A percentile compares a stretch with the other conserved stretches of the same genome.
Evolutionary conservation across 164 flowering plant species (phyloP).

Genomic region (Chloranthus sessilifolius): DNA sequence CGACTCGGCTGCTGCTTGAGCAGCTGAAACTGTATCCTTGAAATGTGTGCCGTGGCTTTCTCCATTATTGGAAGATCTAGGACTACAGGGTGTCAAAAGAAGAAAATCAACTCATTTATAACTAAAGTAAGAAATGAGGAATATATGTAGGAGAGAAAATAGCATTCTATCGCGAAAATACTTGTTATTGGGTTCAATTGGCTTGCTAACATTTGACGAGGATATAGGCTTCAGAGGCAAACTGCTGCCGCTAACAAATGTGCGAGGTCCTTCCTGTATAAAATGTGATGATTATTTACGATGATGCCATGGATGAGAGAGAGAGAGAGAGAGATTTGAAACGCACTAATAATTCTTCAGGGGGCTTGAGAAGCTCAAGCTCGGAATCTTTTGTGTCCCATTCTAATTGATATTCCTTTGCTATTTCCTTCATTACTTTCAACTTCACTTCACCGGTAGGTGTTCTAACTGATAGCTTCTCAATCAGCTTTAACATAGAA

Average conservation of each 20-base stretch:
- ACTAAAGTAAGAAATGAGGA: neutral
- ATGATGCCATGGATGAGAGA: conserved; percentile 1
- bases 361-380: conserved; percentile 86
- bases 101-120: neutral
- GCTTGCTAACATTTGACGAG: conserved; percentile 17
- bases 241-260: conserved; percentile 71
- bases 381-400: conserved; percentile 92
- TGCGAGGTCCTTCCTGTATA: conserved; percentile 69
- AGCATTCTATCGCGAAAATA: too few species aligned
- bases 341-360: conserved; percentile 73
- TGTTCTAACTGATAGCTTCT: conserved; percentile 82
- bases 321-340: conserved; percentile 16
- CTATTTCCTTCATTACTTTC: conserved; percentile 93
- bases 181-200: conserved; percentile 31
- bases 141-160: neutral
- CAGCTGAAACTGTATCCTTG: conserved; percentile 67
- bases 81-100: neutral
- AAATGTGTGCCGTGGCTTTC: conserved; percentile 24
- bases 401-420: conserved; percentile 80
- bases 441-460: conserved; percentile 85
- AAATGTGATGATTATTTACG: neutral
- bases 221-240: conserved; percentile 48
- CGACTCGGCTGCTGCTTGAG: conserved; percentile 76
- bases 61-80: conserved; percentile 19
- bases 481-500: conserved; percentile 57